Conservation (phyloP, 2,329 filamentous ascomycete genomes). For the Aspergillus pseudotamarii region DNA sequence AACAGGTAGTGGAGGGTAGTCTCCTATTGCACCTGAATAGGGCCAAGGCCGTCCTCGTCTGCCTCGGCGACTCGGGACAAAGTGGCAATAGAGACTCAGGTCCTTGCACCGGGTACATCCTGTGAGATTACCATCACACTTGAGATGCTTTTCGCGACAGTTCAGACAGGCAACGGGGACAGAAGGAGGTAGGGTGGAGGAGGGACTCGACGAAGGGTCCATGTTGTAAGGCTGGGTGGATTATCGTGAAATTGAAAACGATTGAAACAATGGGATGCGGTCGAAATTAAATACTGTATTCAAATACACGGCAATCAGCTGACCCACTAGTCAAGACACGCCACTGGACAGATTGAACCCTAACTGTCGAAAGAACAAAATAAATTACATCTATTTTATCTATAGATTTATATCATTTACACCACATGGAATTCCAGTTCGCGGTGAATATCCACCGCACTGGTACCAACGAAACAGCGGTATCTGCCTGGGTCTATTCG, state of each 20-base stretch:
- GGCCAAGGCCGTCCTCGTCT: slow-evolving; percentile 6
- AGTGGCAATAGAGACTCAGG: slow-evolving; percentile 9
- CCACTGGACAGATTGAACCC: no score
- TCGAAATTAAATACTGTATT: not conserved
- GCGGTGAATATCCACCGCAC: not conserved
- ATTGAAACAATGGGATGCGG: not conserved
- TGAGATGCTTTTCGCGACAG: slow-evolving; percentile 10
- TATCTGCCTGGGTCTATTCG: not conserved
- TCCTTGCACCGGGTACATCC: slow-evolving; percentile 8
- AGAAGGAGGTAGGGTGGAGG: not conserved
- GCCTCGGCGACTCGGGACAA: slow-evolving; percentile 8
- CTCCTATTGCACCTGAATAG: not conserved
- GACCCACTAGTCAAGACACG: not conserved
- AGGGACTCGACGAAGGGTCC: not conserved
- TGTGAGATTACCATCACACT: slow-evolving; percentile 12
- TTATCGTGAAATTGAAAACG: not conserved
- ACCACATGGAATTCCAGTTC: not conserved
- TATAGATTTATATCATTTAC: not conserved
- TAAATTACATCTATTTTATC: no score
- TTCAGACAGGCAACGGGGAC: slow-evolving; percentile 9
- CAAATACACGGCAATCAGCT: not conserved
- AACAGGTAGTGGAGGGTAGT: not conserved
- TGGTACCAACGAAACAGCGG: not conserved
- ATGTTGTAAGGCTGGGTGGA: not conserved
- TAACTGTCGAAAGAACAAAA: no score